Conservation (phyloP, 345 rosid genomes). For the Erysimum cheiranthoides region DNA sequence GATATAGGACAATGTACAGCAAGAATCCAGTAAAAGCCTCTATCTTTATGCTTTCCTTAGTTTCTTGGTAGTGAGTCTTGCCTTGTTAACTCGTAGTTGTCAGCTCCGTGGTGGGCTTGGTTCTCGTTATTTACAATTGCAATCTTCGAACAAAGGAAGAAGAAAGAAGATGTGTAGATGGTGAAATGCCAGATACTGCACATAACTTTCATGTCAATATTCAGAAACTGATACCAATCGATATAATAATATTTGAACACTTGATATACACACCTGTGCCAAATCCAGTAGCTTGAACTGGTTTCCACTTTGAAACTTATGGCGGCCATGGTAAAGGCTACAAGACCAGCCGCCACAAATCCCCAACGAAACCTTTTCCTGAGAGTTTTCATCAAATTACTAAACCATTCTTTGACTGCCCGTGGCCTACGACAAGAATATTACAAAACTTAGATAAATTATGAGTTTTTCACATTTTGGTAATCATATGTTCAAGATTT, state of each 20-base stretch:
- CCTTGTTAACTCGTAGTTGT: slow-evolving; percentile 63
- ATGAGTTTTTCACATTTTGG: not conserved
- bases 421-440: slow-evolving; percentile 54
- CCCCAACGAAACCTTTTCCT: slow-evolving; percentile 74
- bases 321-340: slow-evolving; percentile 72
- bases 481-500: not conserved
- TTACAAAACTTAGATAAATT: slow-evolving; percentile 1
- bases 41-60: slow-evolving; percentile 35
- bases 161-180: slow-evolving; percentile 84
- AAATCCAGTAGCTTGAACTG: slow-evolving; percentile 94
- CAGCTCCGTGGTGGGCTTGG: slow-evolving; percentile 42
- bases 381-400: slow-evolving; percentile 60
- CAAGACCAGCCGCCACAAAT: slow-evolving; percentile 65
- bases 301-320: slow-evolving; percentile 80
- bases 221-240: slow-evolving; percentile 18
- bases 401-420: slow-evolving; percentile 54
- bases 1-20: slow-evolving; percentile 12
- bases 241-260: slow-evolving; percentile 13
- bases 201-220: slow-evolving; percentile 27
- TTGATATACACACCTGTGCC: slow-evolving; percentile 75
- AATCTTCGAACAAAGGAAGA: slow-evolving; percentile 93
- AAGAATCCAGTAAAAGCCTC: slow-evolving; percentile 31
- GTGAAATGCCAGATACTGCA: slow-evolving; percentile 87
- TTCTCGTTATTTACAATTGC: slow-evolving; percentile 43
- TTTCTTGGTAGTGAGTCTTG: slow-evolving; percentile 65